phyloP scores from a whole-genome alignment of 2,329 filamentous ascomycete species.

The Blastomyces gilchristii region DNA sequence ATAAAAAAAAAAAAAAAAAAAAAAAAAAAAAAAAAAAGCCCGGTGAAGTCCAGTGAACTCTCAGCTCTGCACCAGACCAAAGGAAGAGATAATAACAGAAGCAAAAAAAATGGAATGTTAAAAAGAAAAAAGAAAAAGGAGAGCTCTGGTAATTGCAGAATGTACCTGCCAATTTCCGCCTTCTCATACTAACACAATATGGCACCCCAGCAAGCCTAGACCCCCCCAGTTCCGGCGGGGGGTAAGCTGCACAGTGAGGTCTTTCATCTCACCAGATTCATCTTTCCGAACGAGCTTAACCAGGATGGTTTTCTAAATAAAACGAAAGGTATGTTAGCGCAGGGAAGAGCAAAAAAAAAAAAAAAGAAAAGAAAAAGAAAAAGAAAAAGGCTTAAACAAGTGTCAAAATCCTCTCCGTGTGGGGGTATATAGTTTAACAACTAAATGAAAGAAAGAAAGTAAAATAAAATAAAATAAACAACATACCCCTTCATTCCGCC shows the following conservation, averaged over 20 bases:
- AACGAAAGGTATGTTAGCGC: slow-evolving; percentile 11
- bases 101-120: background rate
- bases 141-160: background rate
- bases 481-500: slow-evolving; percentile 80
- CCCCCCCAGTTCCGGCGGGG: slow-evolving; percentile 82
- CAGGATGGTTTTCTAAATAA: slow-evolving; percentile 52
- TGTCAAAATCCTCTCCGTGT: background rate
- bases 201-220: slow-evolving; percentile 78
- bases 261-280: slow-evolving; percentile 34
- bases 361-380: too few relatives aligned
- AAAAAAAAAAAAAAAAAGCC: background rate
- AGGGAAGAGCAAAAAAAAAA: background rate
- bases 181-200: slow-evolving; percentile 65
- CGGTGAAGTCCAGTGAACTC: background rate
- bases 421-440: too few relatives aligned
- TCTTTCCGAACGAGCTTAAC: slow-evolving; percentile 54
- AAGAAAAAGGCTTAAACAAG: background rate
- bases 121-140: background rate
- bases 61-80: background rate
- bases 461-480: background rate
- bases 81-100: background rate
- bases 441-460: too few relatives aligned
- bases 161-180: too few relatives aligned
- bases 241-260: slow-evolving; percentile 61
- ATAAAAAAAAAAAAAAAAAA: background rate